Evolutionary conservation across 2,329 filamentous ascomycete genomes (phyloP).

Genomic region (Daldinia sp.): DNA sequence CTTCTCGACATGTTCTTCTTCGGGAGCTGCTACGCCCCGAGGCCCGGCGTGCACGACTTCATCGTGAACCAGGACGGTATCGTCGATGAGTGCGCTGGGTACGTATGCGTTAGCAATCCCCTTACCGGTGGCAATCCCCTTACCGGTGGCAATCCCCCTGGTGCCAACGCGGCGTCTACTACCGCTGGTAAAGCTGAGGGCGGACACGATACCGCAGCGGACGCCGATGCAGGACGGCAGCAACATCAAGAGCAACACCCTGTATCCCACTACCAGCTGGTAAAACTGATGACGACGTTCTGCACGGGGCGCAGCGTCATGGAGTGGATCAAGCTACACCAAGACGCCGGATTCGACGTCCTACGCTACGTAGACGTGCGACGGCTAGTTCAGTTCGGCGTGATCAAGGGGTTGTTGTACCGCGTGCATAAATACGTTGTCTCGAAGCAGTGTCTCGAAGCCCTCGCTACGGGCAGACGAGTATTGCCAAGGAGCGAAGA

Average conservation of each 20-base stretch:
- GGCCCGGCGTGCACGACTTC: constrained; percentile 82
- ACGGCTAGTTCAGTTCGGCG: constrained; percentile 92
- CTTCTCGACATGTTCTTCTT: constrained; percentile 97
- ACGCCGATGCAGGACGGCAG: constrained; percentile 24
- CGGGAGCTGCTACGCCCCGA: constrained; percentile 87
- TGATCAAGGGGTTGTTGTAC: constrained; percentile 95
- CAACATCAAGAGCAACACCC: constrained; percentile 29
- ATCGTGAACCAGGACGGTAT: constrained; percentile 78
- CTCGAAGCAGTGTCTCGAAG: constrained; percentile 70
- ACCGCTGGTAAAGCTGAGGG: not conserved
- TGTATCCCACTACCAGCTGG: constrained; percentile 72
- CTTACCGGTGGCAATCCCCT: constrained; percentile 6
- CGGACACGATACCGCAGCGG: not conserved
- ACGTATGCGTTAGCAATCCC: constrained; percentile 70
- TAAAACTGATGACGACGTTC: constrained; percentile 88
- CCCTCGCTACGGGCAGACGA: constrained; percentile 66
- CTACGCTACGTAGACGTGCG: constrained; percentile 86
- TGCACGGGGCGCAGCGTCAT: constrained; percentile 85
- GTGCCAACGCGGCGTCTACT: not conserved
- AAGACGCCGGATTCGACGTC: constrained; percentile 72
- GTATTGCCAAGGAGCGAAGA: constrained; percentile 37
- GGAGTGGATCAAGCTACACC: constrained; percentile 85
- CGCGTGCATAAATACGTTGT: constrained; percentile 92
- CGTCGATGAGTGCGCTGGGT: constrained; percentile 88
- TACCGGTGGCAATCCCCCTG: too few species aligned